Evolutionary conservation across 1,139 yeast genomes (phyloP).

Genomic region (Saccharomyces hybrid): DNA sequence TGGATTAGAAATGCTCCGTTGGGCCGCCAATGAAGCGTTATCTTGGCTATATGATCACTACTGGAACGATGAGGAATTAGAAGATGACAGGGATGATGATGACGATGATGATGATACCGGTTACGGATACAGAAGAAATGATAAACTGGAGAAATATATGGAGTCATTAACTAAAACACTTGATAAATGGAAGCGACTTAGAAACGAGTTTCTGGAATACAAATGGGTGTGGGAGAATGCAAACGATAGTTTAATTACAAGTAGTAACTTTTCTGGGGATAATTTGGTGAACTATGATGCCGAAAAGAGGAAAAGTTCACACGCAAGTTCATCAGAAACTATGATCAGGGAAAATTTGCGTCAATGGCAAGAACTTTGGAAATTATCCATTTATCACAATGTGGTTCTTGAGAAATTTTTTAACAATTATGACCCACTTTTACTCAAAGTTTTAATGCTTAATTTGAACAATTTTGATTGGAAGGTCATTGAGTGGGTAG

Average conservation of each 20-base stretch:
- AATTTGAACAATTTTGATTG: constrained; percentile 18
- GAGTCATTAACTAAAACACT: neutral
- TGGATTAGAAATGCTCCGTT: constrained; percentile 54
- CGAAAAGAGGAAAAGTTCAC: constrained; percentile 1
- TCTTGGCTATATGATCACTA: constrained; percentile 69
- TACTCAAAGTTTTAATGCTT: constrained; percentile 13
- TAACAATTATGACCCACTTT: constrained; percentile 10
- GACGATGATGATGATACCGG: constrained; percentile 26
- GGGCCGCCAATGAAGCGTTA: constrained; percentile 52
- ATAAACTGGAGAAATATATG: constrained; percentile 9
- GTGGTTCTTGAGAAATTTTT: constrained; percentile 11
- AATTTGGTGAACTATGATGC: constrained; percentile 1
- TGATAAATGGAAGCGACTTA: constrained; percentile 21
- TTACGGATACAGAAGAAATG: constrained; percentile 17
- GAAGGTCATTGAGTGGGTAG: constrained; percentile 18
- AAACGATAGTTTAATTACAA: constrained; percentile 14
- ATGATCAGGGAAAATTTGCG: constrained; percentile 12
- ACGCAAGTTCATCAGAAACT: constrained; percentile 10
- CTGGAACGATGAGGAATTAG: constrained; percentile 46
- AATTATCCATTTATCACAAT: constrained; percentile 7
- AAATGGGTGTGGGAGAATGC: constrained; percentile 17
- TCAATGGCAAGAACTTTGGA: constrained; percentile 20
- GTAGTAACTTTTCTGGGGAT: constrained; percentile 16
- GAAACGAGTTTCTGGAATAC: constrained; percentile 31
- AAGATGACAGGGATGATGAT: constrained; percentile 25